A percentile compares a stretch with the other conserved stretches of the same genome.
Conservation (phyloP, 1,284 basidiomycete genomes). For the Kalmanozyma brasiliensis region DNA sequence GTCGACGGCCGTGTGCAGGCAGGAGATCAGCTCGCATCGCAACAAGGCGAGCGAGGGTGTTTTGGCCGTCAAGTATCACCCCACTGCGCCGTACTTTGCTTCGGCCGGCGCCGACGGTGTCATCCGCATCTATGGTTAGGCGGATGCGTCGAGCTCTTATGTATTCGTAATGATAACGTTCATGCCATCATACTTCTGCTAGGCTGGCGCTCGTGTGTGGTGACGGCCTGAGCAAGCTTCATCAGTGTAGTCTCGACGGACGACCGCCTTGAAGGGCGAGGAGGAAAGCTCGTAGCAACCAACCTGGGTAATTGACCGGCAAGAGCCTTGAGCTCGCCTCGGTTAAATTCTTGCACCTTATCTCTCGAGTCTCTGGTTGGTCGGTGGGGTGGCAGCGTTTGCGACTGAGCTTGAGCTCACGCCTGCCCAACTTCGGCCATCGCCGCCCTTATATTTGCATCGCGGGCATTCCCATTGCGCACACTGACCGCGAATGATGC, state of each 20-base stretch:
- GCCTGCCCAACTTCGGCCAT: too few relatives aligned
- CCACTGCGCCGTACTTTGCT: constrained; percentile 84
- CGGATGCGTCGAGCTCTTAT: neutral
- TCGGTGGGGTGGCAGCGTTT: too few relatives aligned
- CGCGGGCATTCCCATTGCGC: too few relatives aligned
- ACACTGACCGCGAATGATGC: too few relatives aligned
- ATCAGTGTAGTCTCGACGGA: too few relatives aligned
- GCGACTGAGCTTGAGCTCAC: too few relatives aligned
- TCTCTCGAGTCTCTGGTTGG: constrained; percentile 4
- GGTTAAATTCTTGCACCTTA: neutral
- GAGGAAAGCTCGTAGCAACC: too few relatives aligned
- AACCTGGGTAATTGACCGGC: constrained; percentile 22
- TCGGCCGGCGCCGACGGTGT: constrained; percentile 95
- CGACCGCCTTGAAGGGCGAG: too few relatives aligned
- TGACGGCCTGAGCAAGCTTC: neutral
- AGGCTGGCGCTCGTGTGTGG: neutral
- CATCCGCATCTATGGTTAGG: constrained; percentile 77
- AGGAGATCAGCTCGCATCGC: constrained; percentile 85
- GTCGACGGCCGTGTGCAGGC: constrained; percentile 75
- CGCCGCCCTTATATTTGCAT: too few relatives aligned
- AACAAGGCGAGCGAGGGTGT: constrained; percentile 89
- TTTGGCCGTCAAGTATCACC: constrained; percentile 84
- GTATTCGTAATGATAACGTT: too few relatives aligned
- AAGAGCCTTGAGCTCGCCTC: neutral
- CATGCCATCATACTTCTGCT: too few relatives aligned